Base-by-base conservation (phyloP, 306 rosid species). In the Oemleria cerasiformis region DNA sequence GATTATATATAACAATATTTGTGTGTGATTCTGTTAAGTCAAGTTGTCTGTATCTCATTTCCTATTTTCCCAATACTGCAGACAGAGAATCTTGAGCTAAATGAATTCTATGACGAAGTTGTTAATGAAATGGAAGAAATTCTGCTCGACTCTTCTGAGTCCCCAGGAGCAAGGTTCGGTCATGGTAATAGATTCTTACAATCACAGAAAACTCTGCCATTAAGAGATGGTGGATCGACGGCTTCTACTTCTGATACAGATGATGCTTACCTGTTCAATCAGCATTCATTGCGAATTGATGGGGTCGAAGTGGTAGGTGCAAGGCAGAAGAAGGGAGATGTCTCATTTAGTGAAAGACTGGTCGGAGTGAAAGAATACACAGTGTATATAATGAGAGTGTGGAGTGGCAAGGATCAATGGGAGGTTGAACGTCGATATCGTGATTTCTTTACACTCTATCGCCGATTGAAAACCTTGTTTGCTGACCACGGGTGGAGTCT, bases 341-440 rank as follows among this genome's bases (percentile, higher is more conserved):
- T 91, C 67, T 91, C 99, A 66, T 84, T 95, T 49, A 89, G 99
- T 82, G 97, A 91, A 88, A 89, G 97, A 76, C 88, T 95, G 78
- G 97, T 95, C 71, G 99, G 99, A 70, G 96, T 95, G 78, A 91
- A 91, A 91, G 99, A 89, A 84, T 91, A 86, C 84, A 91, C 97
- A 8, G 91, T 91, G 49, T 95, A 95, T 79, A 88, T 71, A 81
- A 85, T 91, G 21, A 87, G 85, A 81, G 96, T 95, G 71, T 85
- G 85, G 86, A 84, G 96, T 54, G 92, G 92, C 82, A 82, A 84
- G 65, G 87, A 86, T 72, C 88, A 88, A 61, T 95, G 97, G 99
- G 99, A 91, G 86, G 86, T 89, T 81, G 99, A 95, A 84, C 89
- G 84, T 60, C 78, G 97, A 61, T 95, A 89, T 77, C 97, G 99